phyloP scores from a whole-genome alignment of 2,329 filamentous ascomycete species.

The Xylaria sp. region DNA sequence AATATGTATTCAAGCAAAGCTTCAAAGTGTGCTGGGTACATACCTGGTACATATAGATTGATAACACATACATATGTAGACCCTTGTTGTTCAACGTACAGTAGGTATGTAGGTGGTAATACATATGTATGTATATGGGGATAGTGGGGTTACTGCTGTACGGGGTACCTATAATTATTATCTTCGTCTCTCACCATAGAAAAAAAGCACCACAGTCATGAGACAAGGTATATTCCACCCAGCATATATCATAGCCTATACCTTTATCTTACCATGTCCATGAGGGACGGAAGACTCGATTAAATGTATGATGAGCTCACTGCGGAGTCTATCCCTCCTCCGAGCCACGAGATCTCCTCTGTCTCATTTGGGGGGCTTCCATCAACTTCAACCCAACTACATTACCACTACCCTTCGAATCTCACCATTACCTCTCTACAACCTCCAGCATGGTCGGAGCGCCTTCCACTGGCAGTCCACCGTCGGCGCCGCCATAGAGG shows the following conservation, averaged over 20 bases:
- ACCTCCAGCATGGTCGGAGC: conserved; percentile 20
- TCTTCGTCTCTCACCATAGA: background rate
- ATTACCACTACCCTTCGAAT: background rate
- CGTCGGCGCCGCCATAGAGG: conserved; percentile 45
- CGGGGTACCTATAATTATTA: no score
- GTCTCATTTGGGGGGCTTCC: background rate
- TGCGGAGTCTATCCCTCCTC: conserved; percentile 7
- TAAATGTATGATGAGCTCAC: conserved; percentile 21
- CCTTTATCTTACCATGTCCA: background rate
- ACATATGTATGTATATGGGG: no score
- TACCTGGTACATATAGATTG: no score
- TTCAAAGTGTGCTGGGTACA: no score
- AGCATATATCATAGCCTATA: background rate
- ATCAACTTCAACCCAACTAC: background rate
- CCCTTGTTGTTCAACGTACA: no score
- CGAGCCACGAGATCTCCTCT: conserved; percentile 2
- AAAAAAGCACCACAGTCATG: background rate
- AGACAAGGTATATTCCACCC: background rate
- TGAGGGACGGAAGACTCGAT: conserved; percentile 5
- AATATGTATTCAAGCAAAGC: no score
- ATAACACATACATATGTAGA: no score
- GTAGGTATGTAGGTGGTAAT: no score
- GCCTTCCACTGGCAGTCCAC: conserved; percentile 50
- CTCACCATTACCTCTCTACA: background rate
- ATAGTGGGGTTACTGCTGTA: no score